These are phyloP conservation scores for Pestalotiopsis sp. DNA, from an alignment of 2,329 filamentous ascomycete species.

Conservation along the genomic window DNA sequence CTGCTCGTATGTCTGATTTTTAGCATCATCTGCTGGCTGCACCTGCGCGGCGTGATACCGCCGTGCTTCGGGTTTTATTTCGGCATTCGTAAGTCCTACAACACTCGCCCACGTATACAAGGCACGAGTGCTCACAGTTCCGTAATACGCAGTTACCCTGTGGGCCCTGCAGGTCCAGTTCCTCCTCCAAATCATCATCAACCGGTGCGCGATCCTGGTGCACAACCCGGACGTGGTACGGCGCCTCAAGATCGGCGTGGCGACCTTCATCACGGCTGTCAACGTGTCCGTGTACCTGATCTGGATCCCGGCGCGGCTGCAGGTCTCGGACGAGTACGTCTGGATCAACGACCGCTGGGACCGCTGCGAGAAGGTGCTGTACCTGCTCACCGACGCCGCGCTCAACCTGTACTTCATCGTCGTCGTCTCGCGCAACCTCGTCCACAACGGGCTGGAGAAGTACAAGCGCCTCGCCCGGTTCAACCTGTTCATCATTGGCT, in stretches of 20 bases:
- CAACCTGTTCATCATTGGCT: slow-evolving; percentile 45
- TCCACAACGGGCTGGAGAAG: background rate
- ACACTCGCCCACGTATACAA: background rate
- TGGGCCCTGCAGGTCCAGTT: slow-evolving; percentile 45
- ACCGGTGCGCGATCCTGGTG: slow-evolving; percentile 50
- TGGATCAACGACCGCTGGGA: slow-evolving; percentile 14
- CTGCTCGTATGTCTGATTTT: slow-evolving; percentile 29
- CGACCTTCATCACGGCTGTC: slow-evolving; percentile 46
- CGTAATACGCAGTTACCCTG: background rate
- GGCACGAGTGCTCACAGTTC: slow-evolving; percentile 21
- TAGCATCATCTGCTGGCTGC: slow-evolving; percentile 31
- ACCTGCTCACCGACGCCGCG: slow-evolving; percentile 1
- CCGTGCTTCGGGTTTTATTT: slow-evolving; percentile 15
- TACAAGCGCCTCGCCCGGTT: slow-evolving; percentile 2
- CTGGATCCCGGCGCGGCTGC: slow-evolving; percentile 55
- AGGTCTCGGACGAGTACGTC: slow-evolving; percentile 42
- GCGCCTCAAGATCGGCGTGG: slow-evolving; percentile 46
- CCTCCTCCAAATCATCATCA: slow-evolving; percentile 57
- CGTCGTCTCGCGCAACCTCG: slow-evolving; percentile 14
- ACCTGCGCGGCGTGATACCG: slow-evolving; percentile 3
- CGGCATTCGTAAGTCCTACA: slow-evolving; percentile 8
- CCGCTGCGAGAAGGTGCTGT: slow-evolving; percentile 4
- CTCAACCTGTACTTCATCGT: slow-evolving; percentile 11
- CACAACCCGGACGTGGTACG: slow-evolving; percentile 37
- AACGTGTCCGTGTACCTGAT: slow-evolving; percentile 57